Base-by-base conservation (phyloP, 2,329 filamentous ascomycete genomes). In the Exophiala bonariae region DNA sequence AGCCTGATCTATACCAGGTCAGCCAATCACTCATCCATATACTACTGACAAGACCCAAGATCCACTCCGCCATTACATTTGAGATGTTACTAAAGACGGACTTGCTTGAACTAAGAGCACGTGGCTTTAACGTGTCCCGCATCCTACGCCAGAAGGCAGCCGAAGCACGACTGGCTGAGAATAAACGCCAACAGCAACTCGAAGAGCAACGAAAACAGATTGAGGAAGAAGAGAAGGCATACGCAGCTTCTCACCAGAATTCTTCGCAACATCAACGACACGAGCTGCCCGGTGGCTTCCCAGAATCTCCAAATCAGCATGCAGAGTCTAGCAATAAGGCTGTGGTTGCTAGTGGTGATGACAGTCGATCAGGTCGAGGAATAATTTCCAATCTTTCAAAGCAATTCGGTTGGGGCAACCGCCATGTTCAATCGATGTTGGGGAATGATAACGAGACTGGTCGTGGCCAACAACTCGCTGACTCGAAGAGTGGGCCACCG, bases 101-200 rank as follows among this genome's bases (percentile, higher is more conserved):
- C 58, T 76, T 99, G 18, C 80, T 87, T 37, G 85, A 91, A 41
- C 72, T 99, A 32, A 85, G 89, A 59, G 83, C 84, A 50, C 89
- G 93, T 55, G 93, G 93, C 2, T 97, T 96, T 74, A 97, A 99
- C 58, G 93, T 99, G 31, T 89, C 96, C 62, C 86, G 93, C 40
- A 97, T 99, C 53, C 76, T 99, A 17, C 82, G 89, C 30, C 86
- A 86, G 44, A 95, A 95, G 70, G 89, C 87, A 16, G 87, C 88
- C 2, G 90, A 97, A 66, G 88, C 89, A 4, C 82, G 88, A 42
- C 83, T 97, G 55, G 90, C 89, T 0, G 91, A 96, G 62, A 86
- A 87, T 59, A 83, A 89, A 64, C 80, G 87, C 39, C 83, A 86
- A 61, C 85, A 85, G 61, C 83, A 87, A 28, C 66, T 90, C 4